Evolutionary conservation across 805 yeast genomes (phyloP), one percentile per base, ranked within the genome.

Genomic region (Wickerhamiella australiensis): DNA sequence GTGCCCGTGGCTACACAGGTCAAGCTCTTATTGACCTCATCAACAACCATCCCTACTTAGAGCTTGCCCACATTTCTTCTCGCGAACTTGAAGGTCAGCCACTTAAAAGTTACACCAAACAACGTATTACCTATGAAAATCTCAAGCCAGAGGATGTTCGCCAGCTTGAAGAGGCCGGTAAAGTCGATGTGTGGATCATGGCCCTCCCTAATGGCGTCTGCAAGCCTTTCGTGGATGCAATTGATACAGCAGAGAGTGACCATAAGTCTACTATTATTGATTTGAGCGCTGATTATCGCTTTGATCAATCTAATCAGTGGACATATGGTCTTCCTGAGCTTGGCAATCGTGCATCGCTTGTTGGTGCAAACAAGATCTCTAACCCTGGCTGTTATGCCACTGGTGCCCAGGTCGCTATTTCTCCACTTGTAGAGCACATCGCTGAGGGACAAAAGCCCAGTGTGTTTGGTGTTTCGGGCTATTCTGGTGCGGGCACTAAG

Each of bases 341-440:
- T 60, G 79, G 77, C 50, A 74, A 78, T 57, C 79, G 98, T 64
- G 62, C 69, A 8, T 62, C 62, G 9, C 83, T 92, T 58, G 76
- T 83, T 33, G 61, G 70, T 12, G 90, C 97, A 17, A 73, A 75
- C 60, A 85, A 83, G 64, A 84, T 92, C 54, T 81, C 96, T 4
- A 92, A 92, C 69, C 99, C 99, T 2, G 99, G 98, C 44, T 92
- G 99, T 72, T 92, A 88, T 65, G 96, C 98, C n/a, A 92, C 99
- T 42, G 96, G 94, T 52, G 92, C 96, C 12, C 97, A 92, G 71
- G 68, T 87, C 22, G 88, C 95, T 12, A 80, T 92, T 63, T 80
- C 90, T 44, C 99, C 98, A 31, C 71, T 92, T 59, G 67, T 75
- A n/a, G 62, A 60, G 21, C 77, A 79, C 45, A 76, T 76, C 60